These are phyloP conservation scores for Epichloe gansuensis DNA, from an alignment of 2,329 filamentous ascomycete genomes.

Conservation along the genomic window DNA sequence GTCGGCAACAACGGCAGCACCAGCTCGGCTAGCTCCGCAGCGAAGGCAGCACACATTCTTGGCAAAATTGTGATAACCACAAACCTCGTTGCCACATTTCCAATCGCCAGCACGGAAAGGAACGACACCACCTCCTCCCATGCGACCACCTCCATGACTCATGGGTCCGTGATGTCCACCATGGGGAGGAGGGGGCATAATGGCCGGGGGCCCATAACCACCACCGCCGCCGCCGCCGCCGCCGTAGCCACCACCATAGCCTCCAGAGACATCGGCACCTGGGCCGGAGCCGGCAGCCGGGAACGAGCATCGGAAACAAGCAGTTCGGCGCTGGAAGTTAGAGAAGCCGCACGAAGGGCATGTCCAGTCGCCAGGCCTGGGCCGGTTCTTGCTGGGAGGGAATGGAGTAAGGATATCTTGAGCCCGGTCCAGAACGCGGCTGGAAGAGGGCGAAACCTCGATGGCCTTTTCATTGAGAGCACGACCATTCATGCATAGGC, in stretches of 20 bases:
- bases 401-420: conserved; percentile 94
- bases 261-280: conserved; percentile 46
- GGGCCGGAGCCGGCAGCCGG: conserved; percentile 78
- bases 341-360: conserved; percentile 98
- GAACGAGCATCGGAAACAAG: conserved; percentile 98
- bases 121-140: conserved; percentile 73
- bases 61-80: conserved; percentile 97
- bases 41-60: conserved; percentile 98
- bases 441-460: conserved; percentile 95
- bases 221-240: conserved; percentile 42
- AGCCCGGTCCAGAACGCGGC: conserved; percentile 86
- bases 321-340: conserved; percentile 96
- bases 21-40: conserved; percentile 87
- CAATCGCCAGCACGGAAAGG: conserved; percentile 97
- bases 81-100: conserved; percentile 97
- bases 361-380: conserved; percentile 95
- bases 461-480: conserved; percentile 98
- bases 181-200: conserved; percentile 69
- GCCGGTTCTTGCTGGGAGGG: conserved; percentile 95
- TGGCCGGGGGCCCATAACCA: conserved; percentile 59
- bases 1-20: conserved; percentile 87
- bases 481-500: conserved; percentile 96
- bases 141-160: conserved; percentile 51
- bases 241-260: conserved; percentile 46
- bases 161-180: conserved; percentile 49